These are phyloP conservation scores for Colletotrichum sp. DNA, from an alignment of 2,329 filamentous ascomycete species.

Conservation along the genomic window DNA sequence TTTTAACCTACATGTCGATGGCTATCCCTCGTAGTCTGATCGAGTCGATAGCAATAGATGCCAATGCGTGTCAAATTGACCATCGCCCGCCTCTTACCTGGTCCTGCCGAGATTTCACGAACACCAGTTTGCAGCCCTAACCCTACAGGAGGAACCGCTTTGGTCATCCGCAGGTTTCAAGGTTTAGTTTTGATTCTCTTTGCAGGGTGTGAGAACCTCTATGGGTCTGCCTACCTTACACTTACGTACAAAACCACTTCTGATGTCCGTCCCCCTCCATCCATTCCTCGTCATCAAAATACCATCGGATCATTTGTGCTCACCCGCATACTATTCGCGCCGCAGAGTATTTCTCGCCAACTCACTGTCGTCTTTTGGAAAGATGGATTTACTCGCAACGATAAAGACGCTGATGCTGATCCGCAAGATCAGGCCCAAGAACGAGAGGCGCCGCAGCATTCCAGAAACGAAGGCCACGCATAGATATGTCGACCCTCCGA, in stretches of 20 bases:
- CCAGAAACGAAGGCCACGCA: slow-evolving; percentile 16
- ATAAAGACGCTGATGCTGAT: neutral
- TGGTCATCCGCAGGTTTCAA: neutral
- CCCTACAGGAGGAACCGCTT: neutral
- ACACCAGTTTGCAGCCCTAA: neutral
- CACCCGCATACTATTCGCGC: neutral
- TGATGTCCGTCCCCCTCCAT: neutral
- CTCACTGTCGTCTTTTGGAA: neutral
- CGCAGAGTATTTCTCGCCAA: neutral
- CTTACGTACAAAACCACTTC: neutral
- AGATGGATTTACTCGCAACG: neutral
- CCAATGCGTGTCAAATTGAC: neutral
- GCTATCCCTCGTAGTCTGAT: neutral
- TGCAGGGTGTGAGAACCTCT: neutral
- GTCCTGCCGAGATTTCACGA: neutral
- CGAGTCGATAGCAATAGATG: neutral
- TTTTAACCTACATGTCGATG: neutral
- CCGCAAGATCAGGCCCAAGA: neutral
- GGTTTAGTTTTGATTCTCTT: neutral
- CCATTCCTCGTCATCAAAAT: neutral
- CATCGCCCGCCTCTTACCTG: neutral
- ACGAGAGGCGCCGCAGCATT: slow-evolving; percentile 2
- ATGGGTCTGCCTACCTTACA: neutral
- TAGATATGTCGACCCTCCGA: neutral
- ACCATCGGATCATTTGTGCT: neutral